Evolutionary conservation across 371 early-diverging fungal genomes (phyloP).

Genomic region (Rhizoclosmatium hyalinum): DNA sequence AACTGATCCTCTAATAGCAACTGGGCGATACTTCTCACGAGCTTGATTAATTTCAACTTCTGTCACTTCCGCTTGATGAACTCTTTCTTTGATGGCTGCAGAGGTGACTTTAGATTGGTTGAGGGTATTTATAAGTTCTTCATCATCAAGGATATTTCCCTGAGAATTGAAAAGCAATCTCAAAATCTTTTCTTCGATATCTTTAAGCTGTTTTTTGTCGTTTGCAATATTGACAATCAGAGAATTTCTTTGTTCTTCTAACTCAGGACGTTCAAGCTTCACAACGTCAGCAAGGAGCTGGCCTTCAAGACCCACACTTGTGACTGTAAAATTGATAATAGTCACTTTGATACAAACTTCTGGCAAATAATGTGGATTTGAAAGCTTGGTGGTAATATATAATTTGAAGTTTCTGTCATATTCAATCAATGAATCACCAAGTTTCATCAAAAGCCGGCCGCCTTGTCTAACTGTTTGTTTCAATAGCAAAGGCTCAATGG

Average conservation of each 20-base stretch:
- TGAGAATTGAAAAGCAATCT: constrained; percentile 56
- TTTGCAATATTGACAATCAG: constrained; percentile 53
- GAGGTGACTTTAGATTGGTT: constrained; percentile 60
- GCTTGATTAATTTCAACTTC: constrained; percentile 54
- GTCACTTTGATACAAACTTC: constrained; percentile 62
- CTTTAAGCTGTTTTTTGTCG: constrained; percentile 57
- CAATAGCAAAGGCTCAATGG: constrained; percentile 51
- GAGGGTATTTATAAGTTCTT: constrained; percentile 54
- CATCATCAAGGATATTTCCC: constrained; percentile 59
- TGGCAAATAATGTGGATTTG: constrained; percentile 59
- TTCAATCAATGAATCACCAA: constrained; percentile 55
- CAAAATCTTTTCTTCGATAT: constrained; percentile 59
- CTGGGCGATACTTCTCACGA: constrained; percentile 55
- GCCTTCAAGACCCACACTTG: constrained; percentile 52
- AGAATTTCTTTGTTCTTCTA: constrained; percentile 56
- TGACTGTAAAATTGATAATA: constrained; percentile 60
- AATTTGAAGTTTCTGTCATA: constrained; percentile 57
- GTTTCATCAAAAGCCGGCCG: constrained; percentile 50
- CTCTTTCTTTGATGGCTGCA: constrained; percentile 53
- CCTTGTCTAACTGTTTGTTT: constrained; percentile 55
- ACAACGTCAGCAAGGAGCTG: constrained; percentile 59
- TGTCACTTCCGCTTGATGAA: constrained; percentile 50
- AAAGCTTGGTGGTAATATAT: constrained; percentile 55
- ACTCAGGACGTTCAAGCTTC: constrained; percentile 52
- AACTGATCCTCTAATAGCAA: constrained; percentile 54